Conservation (phyloP, 2,329 filamentous ascomycete species). For the Sporothrix curviconia region DNA sequence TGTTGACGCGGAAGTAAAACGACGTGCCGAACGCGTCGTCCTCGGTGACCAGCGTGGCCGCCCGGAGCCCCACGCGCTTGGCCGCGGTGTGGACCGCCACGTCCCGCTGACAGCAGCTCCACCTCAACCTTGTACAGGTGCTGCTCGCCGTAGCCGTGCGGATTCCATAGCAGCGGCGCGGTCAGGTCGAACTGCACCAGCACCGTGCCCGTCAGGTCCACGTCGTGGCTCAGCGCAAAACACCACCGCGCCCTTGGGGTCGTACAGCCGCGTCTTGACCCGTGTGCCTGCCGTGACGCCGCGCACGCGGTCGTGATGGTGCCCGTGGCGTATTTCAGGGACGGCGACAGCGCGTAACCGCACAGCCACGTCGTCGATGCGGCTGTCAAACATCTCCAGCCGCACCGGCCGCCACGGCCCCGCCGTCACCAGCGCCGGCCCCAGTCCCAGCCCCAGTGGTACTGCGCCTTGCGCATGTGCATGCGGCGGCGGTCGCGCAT, state of each 20-base stretch:
- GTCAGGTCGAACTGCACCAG: conserved; percentile 40
- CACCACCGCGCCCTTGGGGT: background rate
- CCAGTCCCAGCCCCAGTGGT: too few relatives aligned
- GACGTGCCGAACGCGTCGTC: conserved; percentile 61
- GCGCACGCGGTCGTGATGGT: conserved; percentile 14
- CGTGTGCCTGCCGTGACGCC: conserved; percentile 35
- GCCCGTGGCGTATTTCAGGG: conserved; percentile 13
- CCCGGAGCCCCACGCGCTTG: conserved; percentile 64
- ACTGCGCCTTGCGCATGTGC: conserved; percentile 54
- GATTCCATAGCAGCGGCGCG: conserved; percentile 68
- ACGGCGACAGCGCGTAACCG: conserved; percentile 44
- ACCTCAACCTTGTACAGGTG: conserved; percentile 64
- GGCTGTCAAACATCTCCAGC: conserved; percentile 62
- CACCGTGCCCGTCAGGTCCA: background rate
- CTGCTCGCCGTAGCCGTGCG: conserved; percentile 68
- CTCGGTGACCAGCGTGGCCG: conserved; percentile 53
- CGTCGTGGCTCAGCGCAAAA: background rate
- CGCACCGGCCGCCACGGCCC: conserved; percentile 68
- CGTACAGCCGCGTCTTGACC: background rate
- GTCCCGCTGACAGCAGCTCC: conserved; percentile 36
- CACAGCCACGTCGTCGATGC: conserved; percentile 45
- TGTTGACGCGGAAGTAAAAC: conserved; percentile 75
- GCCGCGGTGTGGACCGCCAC: conserved; percentile 45
- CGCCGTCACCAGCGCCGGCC: conserved; percentile 59
- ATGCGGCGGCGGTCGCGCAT: conserved; percentile 57